These are phyloP conservation scores for Melocanna baccifera DNA, from an alignment of 176 grass and related monocot species.

Conservation along the genomic window DNA sequence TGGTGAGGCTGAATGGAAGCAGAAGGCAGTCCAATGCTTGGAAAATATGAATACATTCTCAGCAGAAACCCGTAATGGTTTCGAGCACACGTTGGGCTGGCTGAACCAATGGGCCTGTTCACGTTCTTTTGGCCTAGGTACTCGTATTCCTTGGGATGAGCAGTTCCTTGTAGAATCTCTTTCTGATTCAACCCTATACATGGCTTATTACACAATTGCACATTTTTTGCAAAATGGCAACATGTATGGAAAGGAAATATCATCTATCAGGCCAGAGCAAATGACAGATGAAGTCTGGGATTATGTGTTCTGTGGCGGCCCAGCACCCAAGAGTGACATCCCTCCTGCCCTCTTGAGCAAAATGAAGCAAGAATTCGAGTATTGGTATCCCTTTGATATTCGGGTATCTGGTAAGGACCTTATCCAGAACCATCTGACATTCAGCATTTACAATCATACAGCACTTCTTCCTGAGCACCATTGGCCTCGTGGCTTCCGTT, in stretches of 20 bases:
- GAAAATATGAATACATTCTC: conserved; percentile 62
- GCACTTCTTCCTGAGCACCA: conserved; percentile 56
- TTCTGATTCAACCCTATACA: conserved; percentile 82
- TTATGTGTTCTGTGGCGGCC: conserved; percentile 53
- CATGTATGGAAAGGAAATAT: conserved; percentile 55
- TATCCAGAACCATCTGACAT: conserved; percentile 73
- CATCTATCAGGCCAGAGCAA: conserved; percentile 45
- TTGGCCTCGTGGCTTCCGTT: conserved; percentile 71
- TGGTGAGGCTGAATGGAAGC: conserved; percentile 78
- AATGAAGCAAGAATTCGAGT: conserved; percentile 77
- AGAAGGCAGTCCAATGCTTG: conserved; percentile 57
- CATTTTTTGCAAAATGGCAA: conserved; percentile 65
- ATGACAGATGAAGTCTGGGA: conserved; percentile 82
- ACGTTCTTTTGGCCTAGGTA: conserved; percentile 79
- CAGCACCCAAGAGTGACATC: conserved; percentile 50
- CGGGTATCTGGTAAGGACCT: conserved; percentile 77
- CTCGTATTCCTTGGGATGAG: conserved; percentile 70
- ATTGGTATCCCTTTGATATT: conserved; percentile 85
- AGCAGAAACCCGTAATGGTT: conserved; percentile 54
- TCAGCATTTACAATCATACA: conserved; percentile 72
- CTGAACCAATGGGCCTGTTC: conserved; percentile 81
- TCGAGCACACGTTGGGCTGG: conserved; percentile 75
- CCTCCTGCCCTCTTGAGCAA: conserved; percentile 43
- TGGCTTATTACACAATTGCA: conserved; percentile 70
- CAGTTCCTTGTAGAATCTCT: conserved; percentile 79